Base-by-base conservation (phyloP, 768 basidiomycete genomes). In the Trametes coccinea region DNA sequence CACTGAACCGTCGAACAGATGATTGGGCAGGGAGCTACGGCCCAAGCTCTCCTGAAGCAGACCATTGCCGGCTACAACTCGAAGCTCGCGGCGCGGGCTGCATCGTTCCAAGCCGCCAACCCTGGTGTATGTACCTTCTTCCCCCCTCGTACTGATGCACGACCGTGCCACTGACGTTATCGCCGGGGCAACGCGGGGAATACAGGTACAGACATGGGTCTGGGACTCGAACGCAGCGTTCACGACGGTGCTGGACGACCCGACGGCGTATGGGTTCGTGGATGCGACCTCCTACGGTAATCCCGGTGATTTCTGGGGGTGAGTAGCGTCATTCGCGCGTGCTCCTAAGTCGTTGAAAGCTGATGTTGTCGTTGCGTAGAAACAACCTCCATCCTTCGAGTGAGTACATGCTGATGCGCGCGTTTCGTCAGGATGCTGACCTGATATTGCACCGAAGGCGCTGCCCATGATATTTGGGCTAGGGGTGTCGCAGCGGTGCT, bases 261-360 rank as follows among this genome's bases (percentile, higher is more conserved):
- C 84, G 1, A 76, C 73, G 1, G 67, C 75, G n/a, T 86, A 79
- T 56, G 85, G 85, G 0, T 84, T 86, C 69, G 73, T 75, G n/a
- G 84, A 87, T 64, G 78, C 77, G 2, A 79, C 78, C 2, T 76
- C 79, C 0, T 81, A 74, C 57, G 84, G 83, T 9, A 70, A 70
- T 33, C 41, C 76, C 13, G 77, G 76, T 13, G 72, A 78, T 51
- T 85, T 85, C 77, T 85, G 84, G 84, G 81, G 80, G 82, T 83
- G 63, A 59, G 80, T 37, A 37, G 34, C 34, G 34, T 37, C 10
- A 37, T 5, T 37, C 34, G 5, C 10, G 34, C 34, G 5, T 10
- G 34, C 34, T 10, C 5, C 34, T 37, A 5, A 10, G 5, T 37
- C 34, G 34, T 10, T 37, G 34, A 37, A 5, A 37, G 10, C 5